Percentiles rank a stretch among this genome's conserved stretches.
Conservation (phyloP, 1,284 basidiomycete species). For the Dichomitus squalens region DNA sequence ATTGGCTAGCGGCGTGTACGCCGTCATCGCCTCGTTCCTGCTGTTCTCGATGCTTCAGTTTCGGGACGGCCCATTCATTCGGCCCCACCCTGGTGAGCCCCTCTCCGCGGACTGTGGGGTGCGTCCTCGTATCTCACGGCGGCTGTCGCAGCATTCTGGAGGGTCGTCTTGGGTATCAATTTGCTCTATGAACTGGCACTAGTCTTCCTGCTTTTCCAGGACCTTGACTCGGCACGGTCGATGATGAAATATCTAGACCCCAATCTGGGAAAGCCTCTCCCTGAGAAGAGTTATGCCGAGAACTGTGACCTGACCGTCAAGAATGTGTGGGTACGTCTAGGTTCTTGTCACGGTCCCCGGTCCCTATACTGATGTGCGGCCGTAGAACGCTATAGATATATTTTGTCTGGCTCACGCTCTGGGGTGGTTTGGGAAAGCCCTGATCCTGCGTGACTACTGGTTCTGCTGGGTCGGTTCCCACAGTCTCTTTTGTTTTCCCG, state of each 20-base stretch:
- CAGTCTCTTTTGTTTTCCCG: background rate
- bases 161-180: slow-evolving; percentile 74
- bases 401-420: slow-evolving; percentile 82
- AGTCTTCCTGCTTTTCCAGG: slow-evolving; percentile 84
- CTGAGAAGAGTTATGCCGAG: slow-evolving; percentile 84
- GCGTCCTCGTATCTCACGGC: background rate
- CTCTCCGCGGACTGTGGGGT: background rate
- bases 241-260: slow-evolving; percentile 81
- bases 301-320: slow-evolving; percentile 66
- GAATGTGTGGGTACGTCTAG: slow-evolving; percentile 64
- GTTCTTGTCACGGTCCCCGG: slow-evolving; percentile 6
- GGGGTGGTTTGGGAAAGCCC: slow-evolving; percentile 87
- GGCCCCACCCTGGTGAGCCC: slow-evolving; percentile 37
- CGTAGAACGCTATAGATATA: slow-evolving; percentile 75
- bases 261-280: slow-evolving; percentile 68
- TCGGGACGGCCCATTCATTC: slow-evolving; percentile 70
- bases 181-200: slow-evolving; percentile 78
- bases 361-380: slow-evolving; percentile 9
- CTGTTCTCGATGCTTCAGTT: slow-evolving; percentile 84
- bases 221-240: slow-evolving; percentile 70
- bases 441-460: slow-evolving; percentile 87
- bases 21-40: slow-evolving; percentile 69
- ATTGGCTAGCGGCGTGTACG: slow-evolving; percentile 63
- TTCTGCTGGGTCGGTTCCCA: slow-evolving; percentile 73
- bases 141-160: slow-evolving; percentile 60